Percentiles rank a stretch among this genome's conserved stretches.
phyloP scores from a whole-genome alignment of 1,284 basidiomycete species.

The Mycena sp. region DNA sequence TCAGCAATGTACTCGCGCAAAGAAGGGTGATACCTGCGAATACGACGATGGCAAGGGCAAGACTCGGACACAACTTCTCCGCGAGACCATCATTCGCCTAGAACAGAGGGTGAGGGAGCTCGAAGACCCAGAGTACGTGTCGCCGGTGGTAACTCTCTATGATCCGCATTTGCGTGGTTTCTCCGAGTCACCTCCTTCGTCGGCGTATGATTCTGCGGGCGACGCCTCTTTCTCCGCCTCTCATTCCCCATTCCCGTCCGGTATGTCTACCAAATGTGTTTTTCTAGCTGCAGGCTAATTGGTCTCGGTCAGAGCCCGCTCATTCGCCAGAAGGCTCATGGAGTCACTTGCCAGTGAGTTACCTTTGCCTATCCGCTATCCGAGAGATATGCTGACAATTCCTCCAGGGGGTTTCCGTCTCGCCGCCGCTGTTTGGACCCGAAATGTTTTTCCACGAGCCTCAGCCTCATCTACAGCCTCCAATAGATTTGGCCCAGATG shows the following conservation, averaged over 20 bases:
- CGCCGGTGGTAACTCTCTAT: constrained; percentile 59
- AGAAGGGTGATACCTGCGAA: constrained; percentile 65
- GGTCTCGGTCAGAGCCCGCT: constrained; percentile 35
- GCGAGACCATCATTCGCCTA: constrained; percentile 65
- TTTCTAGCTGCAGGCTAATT: constrained; percentile 27
- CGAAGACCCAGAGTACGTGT: constrained; percentile 66
- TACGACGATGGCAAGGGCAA: constrained; percentile 74
- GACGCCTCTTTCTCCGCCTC: constrained; percentile 66
- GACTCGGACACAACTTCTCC: constrained; percentile 67
- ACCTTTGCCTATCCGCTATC: not conserved
- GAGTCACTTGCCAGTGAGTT: constrained; percentile 28
- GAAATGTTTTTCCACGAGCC: constrained; percentile 60
- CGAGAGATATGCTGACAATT: not conserved
- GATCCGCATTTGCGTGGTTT: constrained; percentile 61
- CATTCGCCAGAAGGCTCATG: constrained; percentile 33
- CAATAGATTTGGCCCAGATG: constrained; percentile 70
- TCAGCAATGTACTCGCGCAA: constrained; percentile 68
- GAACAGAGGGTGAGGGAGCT: constrained; percentile 66
- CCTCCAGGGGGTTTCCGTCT: constrained; percentile 48
- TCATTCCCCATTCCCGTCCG: constrained; percentile 70
- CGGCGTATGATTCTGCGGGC: constrained; percentile 58
- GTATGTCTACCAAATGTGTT: constrained; percentile 42
- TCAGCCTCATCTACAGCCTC: constrained; percentile 61
- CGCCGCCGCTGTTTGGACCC: constrained; percentile 56
- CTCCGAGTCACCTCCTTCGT: constrained; percentile 71